phyloP scores from a whole-genome alignment of 768 basidiomycete genomes.

The Saitozyma sp. region DNA sequence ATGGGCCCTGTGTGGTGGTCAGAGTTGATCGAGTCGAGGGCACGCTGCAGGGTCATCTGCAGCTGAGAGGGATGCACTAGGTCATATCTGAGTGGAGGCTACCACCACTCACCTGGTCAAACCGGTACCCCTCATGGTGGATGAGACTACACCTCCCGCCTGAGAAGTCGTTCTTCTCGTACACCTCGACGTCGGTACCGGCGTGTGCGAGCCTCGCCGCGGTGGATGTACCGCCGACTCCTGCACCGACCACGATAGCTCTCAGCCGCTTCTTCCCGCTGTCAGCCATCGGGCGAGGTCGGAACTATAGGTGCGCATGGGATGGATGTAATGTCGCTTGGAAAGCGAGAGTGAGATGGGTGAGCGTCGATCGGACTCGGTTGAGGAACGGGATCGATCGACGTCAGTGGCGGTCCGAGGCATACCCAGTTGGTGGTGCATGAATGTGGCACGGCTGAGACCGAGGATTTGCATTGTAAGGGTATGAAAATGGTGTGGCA shows the following conservation, averaged over 20 bases:
- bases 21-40: neutral
- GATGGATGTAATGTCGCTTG: no score
- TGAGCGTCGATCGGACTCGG: no score
- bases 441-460: no score
- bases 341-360: no score
- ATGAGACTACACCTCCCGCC: conserved; percentile 56
- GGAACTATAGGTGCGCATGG: no score
- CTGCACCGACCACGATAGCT: conserved; percentile 40
- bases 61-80: neutral
- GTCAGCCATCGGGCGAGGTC: neutral
- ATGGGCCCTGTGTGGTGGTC: conserved; percentile 37
- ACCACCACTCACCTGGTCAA: conserved; percentile 52
- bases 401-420: no score
- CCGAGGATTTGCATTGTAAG: no score
- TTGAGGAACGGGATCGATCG: no score
- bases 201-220: conserved; percentile 55
- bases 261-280: conserved; percentile 2
- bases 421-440: no score
- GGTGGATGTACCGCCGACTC: conserved; percentile 53
- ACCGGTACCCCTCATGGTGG: conserved; percentile 53
- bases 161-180: conserved; percentile 55
- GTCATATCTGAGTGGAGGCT: neutral
- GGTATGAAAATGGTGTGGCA: no score
- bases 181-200: conserved; percentile 53
- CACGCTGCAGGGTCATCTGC: neutral